These are phyloP conservation scores for apple (Malus domestica) DNA, from an alignment of 306 rosid genomes.

Conservation along the genomic window ASM211411v1 NC_041803.1:52391001-52391500, in stretches of 20 bases:
- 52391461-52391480: neutral
- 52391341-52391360: no score
- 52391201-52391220: no score
- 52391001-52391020: neutral
- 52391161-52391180: neutral
- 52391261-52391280: no score
- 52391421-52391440: neutral
- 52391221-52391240: no score
- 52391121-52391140: neutral
- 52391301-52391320: no score
- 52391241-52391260: no score
- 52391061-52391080: neutral
- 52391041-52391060: neutral
- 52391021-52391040: no score
- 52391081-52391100: neutral
- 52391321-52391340: no score
- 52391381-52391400: no score
- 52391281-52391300: no score
- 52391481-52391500: neutral
- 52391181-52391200: neutral
- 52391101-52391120: neutral
- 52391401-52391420: no score
- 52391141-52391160: neutral
- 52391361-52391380: no score
- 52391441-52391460: neutral